Evolutionary conservation across 2,329 filamentous ascomycete genomes (phyloP).

Genomic region (Epichloe festucae): DNA sequence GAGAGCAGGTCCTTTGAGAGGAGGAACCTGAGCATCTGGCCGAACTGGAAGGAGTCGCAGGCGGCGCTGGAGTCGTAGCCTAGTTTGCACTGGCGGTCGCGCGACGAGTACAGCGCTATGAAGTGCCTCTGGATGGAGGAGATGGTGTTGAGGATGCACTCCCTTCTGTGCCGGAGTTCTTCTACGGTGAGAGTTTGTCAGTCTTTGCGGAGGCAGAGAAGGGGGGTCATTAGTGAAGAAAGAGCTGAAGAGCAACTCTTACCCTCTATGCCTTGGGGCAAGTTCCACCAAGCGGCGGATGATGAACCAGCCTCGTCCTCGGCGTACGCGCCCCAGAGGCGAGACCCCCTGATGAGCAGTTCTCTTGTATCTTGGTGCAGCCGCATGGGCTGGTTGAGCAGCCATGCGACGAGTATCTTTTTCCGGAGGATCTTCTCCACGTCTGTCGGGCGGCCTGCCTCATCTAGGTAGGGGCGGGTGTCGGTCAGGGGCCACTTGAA

Average conservation of each 20-base stretch:
- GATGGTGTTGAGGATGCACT: slow-evolving; percentile 54
- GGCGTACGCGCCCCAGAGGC: slow-evolving; percentile 37
- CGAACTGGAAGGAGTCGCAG: slow-evolving; percentile 68
- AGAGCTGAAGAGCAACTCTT: slow-evolving; percentile 4
- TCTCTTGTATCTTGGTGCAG: slow-evolving; percentile 51
- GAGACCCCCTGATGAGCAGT: slow-evolving; percentile 52
- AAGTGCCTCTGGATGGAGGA: slow-evolving; percentile 59
- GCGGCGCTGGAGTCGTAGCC: slow-evolving; percentile 61
- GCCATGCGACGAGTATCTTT: slow-evolving; percentile 53
- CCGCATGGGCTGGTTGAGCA: slow-evolving; percentile 48
- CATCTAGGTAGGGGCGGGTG: slow-evolving; percentile 21
- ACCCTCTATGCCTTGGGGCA: slow-evolving; percentile 57
- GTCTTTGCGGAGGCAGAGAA: background rate
- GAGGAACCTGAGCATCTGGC: slow-evolving; percentile 64
- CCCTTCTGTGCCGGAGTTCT: slow-evolving; percentile 53
- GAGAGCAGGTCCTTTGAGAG: slow-evolving; percentile 46
- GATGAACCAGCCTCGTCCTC: slow-evolving; percentile 5
- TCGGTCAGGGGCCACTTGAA: slow-evolving; percentile 42
- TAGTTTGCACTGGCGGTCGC: slow-evolving; percentile 54
- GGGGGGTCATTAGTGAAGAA: background rate
- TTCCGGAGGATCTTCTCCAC: slow-evolving; percentile 55
- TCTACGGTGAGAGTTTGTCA: slow-evolving; percentile 24
- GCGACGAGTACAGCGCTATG: slow-evolving; percentile 51
- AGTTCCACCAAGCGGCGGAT: slow-evolving; percentile 54
- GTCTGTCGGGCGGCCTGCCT: slow-evolving; percentile 26